Conservation (phyloP, 2,329 filamentous ascomycete species). For the Fusarium continuum region DNA sequence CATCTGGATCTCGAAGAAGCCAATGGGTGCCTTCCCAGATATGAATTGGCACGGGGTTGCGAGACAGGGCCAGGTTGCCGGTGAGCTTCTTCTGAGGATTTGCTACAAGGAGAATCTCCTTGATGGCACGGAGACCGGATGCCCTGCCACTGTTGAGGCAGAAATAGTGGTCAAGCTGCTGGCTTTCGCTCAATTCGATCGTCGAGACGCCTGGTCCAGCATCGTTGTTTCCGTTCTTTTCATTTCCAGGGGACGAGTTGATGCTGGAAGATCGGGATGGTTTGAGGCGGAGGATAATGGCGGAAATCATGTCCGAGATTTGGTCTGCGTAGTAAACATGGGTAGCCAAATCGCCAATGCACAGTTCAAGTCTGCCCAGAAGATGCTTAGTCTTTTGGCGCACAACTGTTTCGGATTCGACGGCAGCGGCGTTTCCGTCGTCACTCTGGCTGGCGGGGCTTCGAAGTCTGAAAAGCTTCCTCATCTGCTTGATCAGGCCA, state of each 20-base stretch:
- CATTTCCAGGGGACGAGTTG: conserved; percentile 55
- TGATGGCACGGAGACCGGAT: conserved; percentile 80
- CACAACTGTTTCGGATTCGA: conserved; percentile 45
- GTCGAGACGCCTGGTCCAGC: conserved; percentile 46
- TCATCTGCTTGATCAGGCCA: conserved; percentile 84
- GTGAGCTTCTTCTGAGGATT: conserved; percentile 71
- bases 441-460: conserved; percentile 49
- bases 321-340: conserved; percentile 98
- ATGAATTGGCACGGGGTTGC: conserved; percentile 79
- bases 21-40: conserved; percentile 98
- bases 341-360: conserved; percentile 89
- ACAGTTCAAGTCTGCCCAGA: conserved; percentile 76
- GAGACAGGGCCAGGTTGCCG: conserved; percentile 70
- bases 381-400: conserved; percentile 68
- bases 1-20: conserved; percentile 83
- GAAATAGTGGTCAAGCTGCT: conserved; percentile 62
- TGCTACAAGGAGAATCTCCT: conserved; percentile 82
- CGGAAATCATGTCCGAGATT: conserved; percentile 90
- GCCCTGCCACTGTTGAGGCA: conserved; percentile 64
- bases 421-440: conserved; percentile 47
- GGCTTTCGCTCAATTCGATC: conserved; percentile 55
- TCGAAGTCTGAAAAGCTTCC: conserved; percentile 75
- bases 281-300: conserved; percentile 81
- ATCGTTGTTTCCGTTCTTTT: conserved; percentile 56
- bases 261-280: conserved; percentile 61